Evolutionary conservation across 2,329 filamentous ascomycete genomes (phyloP), one percentile per base, ranked within the genome.

Genomic region (Calonectria hawksworthii): DNA sequence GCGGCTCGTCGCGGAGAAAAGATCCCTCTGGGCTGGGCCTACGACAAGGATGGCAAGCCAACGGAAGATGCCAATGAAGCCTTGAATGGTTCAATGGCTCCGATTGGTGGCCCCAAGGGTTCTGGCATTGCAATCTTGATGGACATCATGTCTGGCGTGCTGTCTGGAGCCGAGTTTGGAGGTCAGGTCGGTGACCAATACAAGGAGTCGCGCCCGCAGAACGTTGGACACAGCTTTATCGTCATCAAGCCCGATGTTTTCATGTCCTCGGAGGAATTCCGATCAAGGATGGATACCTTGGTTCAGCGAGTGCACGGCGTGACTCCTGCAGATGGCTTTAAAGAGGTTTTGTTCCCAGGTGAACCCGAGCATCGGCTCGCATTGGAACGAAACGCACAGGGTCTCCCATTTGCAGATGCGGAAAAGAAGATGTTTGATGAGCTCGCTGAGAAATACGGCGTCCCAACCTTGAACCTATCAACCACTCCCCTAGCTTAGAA

Each of bases 371-470:
- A 74, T 10, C 63, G 73, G 8, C 68, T 74, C 26, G 63, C 68
- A 10, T 13, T 65, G 28, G 52, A 74, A 64, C 63, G 73, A 68
- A 54, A 44, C 14, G 56, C 36, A 0, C 54, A 74, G 21, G 73
- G 73, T 8, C 64, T 74, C 1, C 73, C 68, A 16, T 74, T 72
- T 18, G 73, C 73, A 1, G 68, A 65, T 5, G 73, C 73, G 4
- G 73, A 74, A 47, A 74, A 74, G 69, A 68, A 68, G 34, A 74
- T 74, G 73, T 74, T 74, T 51, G 69, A 74, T 34, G 73, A 72
- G 30, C 36, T 74, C 9, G 63, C 73, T 11, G 56, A 36, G 34
- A 72, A 72, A 41, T 72, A 74, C 30, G 68, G 50, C 4, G 68
- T 72, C 26, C 36, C 69, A 14, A 10, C 66, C 11, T 38, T 74